phyloP scores from a whole-genome alignment of 352 stramenopile genomes.

The Globisporangium nunn region DNA sequence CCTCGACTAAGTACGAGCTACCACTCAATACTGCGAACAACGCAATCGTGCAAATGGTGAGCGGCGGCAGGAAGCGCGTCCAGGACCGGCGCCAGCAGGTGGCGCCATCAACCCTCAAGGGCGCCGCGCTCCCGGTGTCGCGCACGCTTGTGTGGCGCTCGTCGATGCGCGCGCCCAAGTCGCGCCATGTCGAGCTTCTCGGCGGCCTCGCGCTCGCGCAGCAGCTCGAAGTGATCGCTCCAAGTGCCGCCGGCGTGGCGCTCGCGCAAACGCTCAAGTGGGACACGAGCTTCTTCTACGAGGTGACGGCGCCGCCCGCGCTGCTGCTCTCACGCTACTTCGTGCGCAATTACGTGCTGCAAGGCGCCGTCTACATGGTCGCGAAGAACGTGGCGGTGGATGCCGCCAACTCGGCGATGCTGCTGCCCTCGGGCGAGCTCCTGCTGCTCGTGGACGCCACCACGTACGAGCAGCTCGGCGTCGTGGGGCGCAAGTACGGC shows the following conservation, averaged over 20 bases:
- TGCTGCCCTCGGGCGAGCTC: constrained; percentile 61
- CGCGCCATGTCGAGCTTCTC: constrained; percentile 39
- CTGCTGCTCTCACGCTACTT: constrained; percentile 58
- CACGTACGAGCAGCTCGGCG: constrained; percentile 65
- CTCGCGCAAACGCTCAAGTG: constrained; percentile 52
- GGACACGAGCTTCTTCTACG: constrained; percentile 82
- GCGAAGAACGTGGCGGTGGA: constrained; percentile 74
- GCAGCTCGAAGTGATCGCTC: constrained; percentile 66
- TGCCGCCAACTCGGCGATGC: constrained; percentile 45
- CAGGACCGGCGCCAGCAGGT: constrained; percentile 19
- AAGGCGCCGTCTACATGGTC: constrained; percentile 58
- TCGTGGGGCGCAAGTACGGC: constrained; percentile 64
- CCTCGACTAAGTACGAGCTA: not conserved
- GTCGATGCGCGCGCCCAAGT: constrained; percentile 27
- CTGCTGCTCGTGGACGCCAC: constrained; percentile 54
- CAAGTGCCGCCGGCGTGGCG: constrained; percentile 19
- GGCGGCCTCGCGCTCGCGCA: constrained; percentile 48
- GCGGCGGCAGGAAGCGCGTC: constrained; percentile 43
- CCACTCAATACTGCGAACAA: not conserved
- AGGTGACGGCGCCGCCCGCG: constrained; percentile 40
- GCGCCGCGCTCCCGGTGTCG: constrained; percentile 19
- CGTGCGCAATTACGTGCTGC: constrained; percentile 47
- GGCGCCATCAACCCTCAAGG: constrained; percentile 7
- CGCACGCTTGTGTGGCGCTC: constrained; percentile 67
- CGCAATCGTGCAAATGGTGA: constrained; percentile 36